These are phyloP conservation scores for Clausena lansium DNA, from an alignment of 345 rosid species.

Conservation along the genomic window DNA sequence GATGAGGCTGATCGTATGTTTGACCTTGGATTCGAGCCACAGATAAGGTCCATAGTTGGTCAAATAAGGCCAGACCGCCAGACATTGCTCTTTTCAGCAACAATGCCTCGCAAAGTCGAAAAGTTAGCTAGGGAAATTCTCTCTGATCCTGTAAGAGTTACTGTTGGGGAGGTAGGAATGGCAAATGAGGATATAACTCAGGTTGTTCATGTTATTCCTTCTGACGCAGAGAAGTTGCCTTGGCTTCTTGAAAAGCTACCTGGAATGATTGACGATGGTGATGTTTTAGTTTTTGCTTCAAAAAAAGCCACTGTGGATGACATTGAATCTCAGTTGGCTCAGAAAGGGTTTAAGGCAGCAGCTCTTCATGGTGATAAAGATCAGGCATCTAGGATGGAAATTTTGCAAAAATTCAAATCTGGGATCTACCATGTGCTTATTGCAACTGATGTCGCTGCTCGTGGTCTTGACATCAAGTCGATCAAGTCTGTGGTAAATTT, in stretches of 20 bases:
- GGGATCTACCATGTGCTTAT: conserved; percentile 82
- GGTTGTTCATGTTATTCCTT: conserved; percentile 80
- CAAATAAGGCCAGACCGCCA: conserved; percentile 97
- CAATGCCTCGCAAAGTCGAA: conserved; percentile 94
- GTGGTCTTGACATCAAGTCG: conserved; percentile 94
- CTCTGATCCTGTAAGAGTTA: conserved; percentile 85
- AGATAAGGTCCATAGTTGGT: conserved; percentile 87
- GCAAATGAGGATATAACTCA: conserved; percentile 97
- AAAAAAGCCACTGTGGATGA: conserved; percentile 89
- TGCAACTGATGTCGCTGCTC: conserved; percentile 99
- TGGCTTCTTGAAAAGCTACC: conserved; percentile 97
- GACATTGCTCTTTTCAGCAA: conserved; percentile 89
- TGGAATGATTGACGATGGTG: conserved; percentile 89
- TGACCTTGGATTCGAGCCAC: conserved; percentile 99
- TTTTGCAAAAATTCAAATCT: conserved; percentile 83
- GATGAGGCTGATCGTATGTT: conserved; percentile 99
- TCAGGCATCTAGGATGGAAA: conserved; percentile 94
- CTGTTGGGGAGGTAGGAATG: conserved; percentile 92
- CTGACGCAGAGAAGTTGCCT: conserved; percentile 83
- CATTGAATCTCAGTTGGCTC: conserved; percentile 72
- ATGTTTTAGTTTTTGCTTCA: conserved; percentile 91
- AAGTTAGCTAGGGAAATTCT: conserved; percentile 91
- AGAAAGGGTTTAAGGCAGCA: conserved; percentile 75
- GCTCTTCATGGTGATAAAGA: conserved; percentile 99
- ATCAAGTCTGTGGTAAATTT: conserved; percentile 92